Evolutionary conservation across 805 yeast genomes (phyloP).

Genomic region (Ogataea zsoltii): DNA sequence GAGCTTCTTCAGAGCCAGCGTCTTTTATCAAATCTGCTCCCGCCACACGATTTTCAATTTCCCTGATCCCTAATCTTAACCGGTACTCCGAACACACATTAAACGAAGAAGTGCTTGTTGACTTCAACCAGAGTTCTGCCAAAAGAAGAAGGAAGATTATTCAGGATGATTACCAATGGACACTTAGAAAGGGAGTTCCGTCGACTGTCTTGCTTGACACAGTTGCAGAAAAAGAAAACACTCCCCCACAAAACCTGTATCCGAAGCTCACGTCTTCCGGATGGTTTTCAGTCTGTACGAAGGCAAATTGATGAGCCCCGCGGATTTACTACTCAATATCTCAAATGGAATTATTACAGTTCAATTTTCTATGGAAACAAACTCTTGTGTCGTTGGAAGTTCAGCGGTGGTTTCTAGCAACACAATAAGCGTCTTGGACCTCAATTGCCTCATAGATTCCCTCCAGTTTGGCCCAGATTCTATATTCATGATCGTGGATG

Average conservation of each 20-base stretch:
- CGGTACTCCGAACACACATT: not conserved
- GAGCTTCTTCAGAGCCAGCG: too few relatives aligned
- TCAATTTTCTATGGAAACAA: too few relatives aligned
- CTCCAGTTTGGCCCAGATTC: slow-evolving; percentile 76
- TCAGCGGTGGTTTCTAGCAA: slow-evolving; percentile 36
- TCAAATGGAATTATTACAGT: too few relatives aligned
- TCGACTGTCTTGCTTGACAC: not conserved
- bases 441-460: slow-evolving; percentile 94
- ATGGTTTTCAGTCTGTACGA: not conserved
- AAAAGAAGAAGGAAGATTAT: not conserved
- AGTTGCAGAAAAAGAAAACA: not conserved
- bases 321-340: too few relatives aligned
- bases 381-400: not conserved
- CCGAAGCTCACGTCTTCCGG: not conserved
- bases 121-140: not conserved
- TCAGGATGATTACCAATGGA: not conserved
- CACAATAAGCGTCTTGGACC: slow-evolving; percentile 83
- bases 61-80: too few relatives aligned
- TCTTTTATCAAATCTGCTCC: too few relatives aligned
- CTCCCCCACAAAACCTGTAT: not conserved
- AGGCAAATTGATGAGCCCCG: not conserved
- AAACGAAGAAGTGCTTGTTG: not conserved
- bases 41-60: too few relatives aligned
- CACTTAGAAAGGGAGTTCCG: not conserved
- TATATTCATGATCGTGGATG: slow-evolving; percentile 67